Percentiles rank a stretch among this genome's conserved stretches.
Evolutionary conservation across 805 yeast genomes (phyloP).

Genomic region (Cyberlindnera euphorbiae): DNA sequence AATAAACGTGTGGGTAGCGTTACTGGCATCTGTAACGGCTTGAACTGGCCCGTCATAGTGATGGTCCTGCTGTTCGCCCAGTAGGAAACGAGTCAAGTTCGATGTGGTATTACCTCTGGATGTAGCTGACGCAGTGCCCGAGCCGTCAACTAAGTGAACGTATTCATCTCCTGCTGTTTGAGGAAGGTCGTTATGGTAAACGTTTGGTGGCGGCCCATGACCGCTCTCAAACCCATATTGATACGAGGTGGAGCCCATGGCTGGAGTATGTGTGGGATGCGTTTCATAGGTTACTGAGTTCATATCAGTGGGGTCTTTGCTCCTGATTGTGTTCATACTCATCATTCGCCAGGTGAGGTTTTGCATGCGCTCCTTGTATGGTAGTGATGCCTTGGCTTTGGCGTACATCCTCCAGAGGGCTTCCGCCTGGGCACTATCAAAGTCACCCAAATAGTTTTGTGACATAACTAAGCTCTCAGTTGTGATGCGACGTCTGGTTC

Average conservation of each 20-base stretch:
- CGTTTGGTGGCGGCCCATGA: no score
- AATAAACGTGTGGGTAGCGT: neutral
- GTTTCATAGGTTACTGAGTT: no score
- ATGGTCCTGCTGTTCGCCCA: conserved; percentile 10
- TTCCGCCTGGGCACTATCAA: no score
- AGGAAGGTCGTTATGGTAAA: no score
- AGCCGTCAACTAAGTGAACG: conserved; percentile 17
- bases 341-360: conserved; percentile 87
- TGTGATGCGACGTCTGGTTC: no score
- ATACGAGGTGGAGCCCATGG: no score
- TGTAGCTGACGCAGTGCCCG: neutral
- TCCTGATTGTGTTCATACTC: conserved; percentile 39
- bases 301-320: no score
- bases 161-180: conserved; percentile 23
- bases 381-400: conserved; percentile 67
- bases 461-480: no score
- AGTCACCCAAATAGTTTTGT: no score
- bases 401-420: conserved; percentile 80
- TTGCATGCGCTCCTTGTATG: conserved; percentile 73
- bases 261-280: no score
- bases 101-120: conserved; percentile 18
- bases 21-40: no score
- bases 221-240: no score
- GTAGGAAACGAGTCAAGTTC: conserved; percentile 24
- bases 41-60: neutral